A percentile compares a stretch with the other conserved stretches of the same genome.
Conservation (phyloP, 345 rosid genomes). For the Sisymbrium altissimum region DNA sequence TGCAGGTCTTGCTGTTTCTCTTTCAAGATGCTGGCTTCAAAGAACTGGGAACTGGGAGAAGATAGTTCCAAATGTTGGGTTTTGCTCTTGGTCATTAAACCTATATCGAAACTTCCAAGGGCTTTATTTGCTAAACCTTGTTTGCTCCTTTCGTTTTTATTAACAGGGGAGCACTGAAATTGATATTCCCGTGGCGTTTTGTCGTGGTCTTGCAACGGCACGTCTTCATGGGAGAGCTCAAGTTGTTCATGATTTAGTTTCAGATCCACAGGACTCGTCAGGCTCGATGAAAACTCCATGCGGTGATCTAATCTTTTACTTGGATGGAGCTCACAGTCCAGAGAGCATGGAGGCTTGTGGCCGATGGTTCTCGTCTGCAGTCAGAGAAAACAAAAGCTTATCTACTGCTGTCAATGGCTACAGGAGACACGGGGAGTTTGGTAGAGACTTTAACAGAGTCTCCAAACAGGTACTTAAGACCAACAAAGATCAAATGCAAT, state of each 20-base stretch:
- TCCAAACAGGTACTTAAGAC: slow-evolving; percentile 60
- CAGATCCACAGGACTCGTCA: slow-evolving; percentile 34
- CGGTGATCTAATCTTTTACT: slow-evolving; percentile 73
- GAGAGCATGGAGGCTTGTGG: slow-evolving; percentile 94
- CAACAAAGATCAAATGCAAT: slow-evolving; percentile 1
- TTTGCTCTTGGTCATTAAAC: slow-evolving; percentile 2
- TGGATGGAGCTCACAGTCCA: slow-evolving; percentile 97
- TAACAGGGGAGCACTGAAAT: slow-evolving; percentile 40
- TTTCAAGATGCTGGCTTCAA: slow-evolving; percentile 79
- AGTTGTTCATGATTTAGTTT: slow-evolving; percentile 53
- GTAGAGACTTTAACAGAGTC: slow-evolving; percentile 34
- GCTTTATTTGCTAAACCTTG: background rate
- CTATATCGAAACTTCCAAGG: slow-evolving; percentile 6
- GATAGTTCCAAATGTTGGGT: slow-evolving; percentile 46
- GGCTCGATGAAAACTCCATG: slow-evolving; percentile 30
- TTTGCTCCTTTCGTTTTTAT: background rate
- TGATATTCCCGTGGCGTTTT: slow-evolving; percentile 56
- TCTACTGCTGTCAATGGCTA: slow-evolving; percentile 43
- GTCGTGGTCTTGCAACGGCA: slow-evolving; percentile 80
- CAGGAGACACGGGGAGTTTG: slow-evolving; percentile 20
- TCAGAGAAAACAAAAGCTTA: slow-evolving; percentile 35
- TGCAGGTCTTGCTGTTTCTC: slow-evolving; percentile 89
- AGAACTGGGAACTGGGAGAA: slow-evolving; percentile 70
- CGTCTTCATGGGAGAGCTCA: slow-evolving; percentile 82
- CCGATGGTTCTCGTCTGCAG: slow-evolving; percentile 67